Evolutionary conservation across 1,284 basidiomycete species (phyloP).

Genomic region (Puccinia coronata): DNA sequence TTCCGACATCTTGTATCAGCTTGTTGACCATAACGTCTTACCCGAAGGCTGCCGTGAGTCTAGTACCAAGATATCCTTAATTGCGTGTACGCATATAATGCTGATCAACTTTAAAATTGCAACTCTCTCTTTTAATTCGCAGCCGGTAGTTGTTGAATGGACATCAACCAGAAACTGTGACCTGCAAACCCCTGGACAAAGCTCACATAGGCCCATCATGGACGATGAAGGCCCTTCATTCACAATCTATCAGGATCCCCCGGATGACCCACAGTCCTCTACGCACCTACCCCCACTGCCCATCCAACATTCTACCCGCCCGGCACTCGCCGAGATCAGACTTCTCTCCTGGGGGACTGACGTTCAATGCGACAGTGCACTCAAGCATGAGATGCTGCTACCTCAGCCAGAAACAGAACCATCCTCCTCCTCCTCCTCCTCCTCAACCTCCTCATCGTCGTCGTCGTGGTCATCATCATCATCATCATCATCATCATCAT

Average conservation of each 20-base stretch:
- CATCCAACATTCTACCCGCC: not conserved
- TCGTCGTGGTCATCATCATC: not conserved
- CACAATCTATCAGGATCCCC: constrained; percentile 35
- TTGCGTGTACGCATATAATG: not conserved
- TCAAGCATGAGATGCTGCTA: constrained; percentile 21
- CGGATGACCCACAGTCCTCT: constrained; percentile 6
- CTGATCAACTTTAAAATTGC: constrained; percentile 9
- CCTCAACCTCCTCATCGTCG: too few species aligned
- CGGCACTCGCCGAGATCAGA: constrained; percentile 24
- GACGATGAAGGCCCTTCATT: constrained; percentile 21
- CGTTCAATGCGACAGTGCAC: constrained; percentile 23
- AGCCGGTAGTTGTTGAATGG: constrained; percentile 29
- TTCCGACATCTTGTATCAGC: not conserved
- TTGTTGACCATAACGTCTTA: not conserved
- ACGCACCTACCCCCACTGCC: not conserved
- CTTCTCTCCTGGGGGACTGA: constrained; percentile 2
- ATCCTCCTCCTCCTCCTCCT: too few species aligned
- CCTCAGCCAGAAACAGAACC: not conserved
- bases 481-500: not conserved
- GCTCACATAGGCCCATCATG: too few species aligned
- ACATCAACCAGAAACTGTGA: constrained; percentile 15
- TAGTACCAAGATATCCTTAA: too few species aligned
- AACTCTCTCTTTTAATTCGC: not conserved
- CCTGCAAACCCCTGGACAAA: not conserved
- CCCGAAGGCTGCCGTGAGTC: constrained; percentile 14